Evolutionary conservation across 148 eudicot genomes (phyloP).

Genomic region (Fagopyrum homotropicum): DNA sequence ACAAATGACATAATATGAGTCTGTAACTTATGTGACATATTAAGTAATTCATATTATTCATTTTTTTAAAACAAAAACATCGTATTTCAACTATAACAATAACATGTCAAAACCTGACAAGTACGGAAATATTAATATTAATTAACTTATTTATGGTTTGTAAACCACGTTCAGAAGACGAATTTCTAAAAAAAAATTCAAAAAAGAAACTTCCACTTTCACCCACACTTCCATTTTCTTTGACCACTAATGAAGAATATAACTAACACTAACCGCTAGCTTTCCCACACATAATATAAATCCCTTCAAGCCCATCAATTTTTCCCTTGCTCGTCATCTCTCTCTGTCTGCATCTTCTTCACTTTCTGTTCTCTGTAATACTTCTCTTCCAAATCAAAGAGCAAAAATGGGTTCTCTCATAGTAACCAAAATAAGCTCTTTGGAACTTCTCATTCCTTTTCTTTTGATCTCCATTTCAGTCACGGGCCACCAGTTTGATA

Average conservation of each 20-base stretch:
- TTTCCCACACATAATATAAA: not conserved
- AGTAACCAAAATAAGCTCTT: conserved; percentile 19
- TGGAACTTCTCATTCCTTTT: conserved; percentile 15
- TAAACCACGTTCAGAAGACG: not conserved
- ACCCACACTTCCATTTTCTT: conserved; percentile 8
- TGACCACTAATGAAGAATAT: not conserved
- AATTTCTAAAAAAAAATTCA: not conserved
- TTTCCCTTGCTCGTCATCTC: not conserved
- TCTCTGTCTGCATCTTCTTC: not conserved
- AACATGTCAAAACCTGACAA: too few species aligned
- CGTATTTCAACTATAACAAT: too few species aligned
- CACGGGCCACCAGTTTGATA: conserved; percentile 37
- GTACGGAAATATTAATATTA: too few species aligned
- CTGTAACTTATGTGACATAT: too few species aligned
- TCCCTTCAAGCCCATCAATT: not conserved
- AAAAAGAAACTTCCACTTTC: not conserved
- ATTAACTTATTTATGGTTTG: too few species aligned
- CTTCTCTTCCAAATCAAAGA: not conserved
- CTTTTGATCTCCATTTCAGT: conserved; percentile 20
- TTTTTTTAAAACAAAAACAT: too few species aligned
- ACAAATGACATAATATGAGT: too few species aligned
- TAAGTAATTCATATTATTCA: too few species aligned
- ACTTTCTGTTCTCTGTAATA: not conserved
- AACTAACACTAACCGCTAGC: conserved; percentile 8
- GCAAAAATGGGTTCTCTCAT: conserved; percentile 29